Percentiles rank a stretch among this genome's conserved stretches.
These are phyloP conservation scores for Rosa lucieae DNA, from an alignment of 306 rosid species.

Conservation along the genomic window DNA sequence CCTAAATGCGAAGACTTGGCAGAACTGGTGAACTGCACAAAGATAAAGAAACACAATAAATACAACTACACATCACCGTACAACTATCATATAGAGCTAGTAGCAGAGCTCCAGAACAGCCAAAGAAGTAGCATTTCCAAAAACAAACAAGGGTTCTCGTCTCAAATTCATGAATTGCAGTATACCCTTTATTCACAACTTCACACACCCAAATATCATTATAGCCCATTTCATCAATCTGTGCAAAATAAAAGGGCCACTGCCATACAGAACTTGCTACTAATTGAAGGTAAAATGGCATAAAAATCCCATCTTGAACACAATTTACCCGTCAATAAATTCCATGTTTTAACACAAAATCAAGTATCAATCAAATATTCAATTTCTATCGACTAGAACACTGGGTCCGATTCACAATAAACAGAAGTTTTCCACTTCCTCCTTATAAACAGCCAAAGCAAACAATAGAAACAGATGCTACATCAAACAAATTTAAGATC, in stretches of 20 bases:
- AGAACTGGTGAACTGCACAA: slow-evolving; percentile 53
- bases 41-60: background rate
- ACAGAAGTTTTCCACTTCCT: background rate
- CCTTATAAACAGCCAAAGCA: background rate
- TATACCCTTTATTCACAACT: background rate
- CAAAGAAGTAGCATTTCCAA: too few species aligned
- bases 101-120: background rate
- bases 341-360: background rate
- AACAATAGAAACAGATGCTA: background rate
- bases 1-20: slow-evolving; percentile 50
- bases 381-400: background rate
- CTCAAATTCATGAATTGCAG: background rate
- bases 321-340: background rate
- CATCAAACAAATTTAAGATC: background rate
- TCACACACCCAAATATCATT: background rate
- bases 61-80: background rate
- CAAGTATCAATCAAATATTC: background rate
- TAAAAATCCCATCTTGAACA: background rate
- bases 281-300: background rate
- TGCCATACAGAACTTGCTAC: background rate
- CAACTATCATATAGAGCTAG: background rate
- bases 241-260: background rate
- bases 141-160: background rate
- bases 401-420: too few species aligned
- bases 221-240: background rate